Conservation (phyloP, 192 early-diverging fungal genomes). For the Endogone sp. region DNA sequence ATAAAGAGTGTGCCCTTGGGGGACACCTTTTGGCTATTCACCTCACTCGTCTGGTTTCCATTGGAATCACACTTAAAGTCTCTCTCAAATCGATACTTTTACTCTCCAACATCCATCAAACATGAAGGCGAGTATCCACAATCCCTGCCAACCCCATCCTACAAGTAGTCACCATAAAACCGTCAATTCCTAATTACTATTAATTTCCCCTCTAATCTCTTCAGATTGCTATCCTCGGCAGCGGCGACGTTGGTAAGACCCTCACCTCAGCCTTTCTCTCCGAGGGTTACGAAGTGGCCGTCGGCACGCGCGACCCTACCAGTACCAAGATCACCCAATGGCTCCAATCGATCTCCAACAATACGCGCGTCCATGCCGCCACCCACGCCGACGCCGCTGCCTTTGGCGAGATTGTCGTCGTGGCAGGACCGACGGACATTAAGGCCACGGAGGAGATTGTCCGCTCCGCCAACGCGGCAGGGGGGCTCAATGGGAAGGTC, state of each 20-base stretch:
- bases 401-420: neutral
- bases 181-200: no score
- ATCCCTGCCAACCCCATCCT: no score
- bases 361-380: neutral
- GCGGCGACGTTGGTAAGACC: neutral
- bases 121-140: no score
- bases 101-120: no score
- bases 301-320: neutral
- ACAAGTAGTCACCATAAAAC: no score
- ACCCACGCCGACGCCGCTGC: neutral
- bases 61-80: no score
- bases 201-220: neutral
- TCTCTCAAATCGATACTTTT: no score
- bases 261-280: neutral
- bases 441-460: neutral
- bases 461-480: neutral
- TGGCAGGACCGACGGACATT: neutral
- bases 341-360: neutral
- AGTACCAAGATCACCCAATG: neutral
- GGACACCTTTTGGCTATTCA: no score
- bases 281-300: neutral
- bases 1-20: no score
- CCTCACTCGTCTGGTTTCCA: no score
- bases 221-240: neutral
- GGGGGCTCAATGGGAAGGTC: neutral